Evolutionary conservation across 148 eudicot species (phyloP).

Genomic region (Polygonum maritimum): DNA sequence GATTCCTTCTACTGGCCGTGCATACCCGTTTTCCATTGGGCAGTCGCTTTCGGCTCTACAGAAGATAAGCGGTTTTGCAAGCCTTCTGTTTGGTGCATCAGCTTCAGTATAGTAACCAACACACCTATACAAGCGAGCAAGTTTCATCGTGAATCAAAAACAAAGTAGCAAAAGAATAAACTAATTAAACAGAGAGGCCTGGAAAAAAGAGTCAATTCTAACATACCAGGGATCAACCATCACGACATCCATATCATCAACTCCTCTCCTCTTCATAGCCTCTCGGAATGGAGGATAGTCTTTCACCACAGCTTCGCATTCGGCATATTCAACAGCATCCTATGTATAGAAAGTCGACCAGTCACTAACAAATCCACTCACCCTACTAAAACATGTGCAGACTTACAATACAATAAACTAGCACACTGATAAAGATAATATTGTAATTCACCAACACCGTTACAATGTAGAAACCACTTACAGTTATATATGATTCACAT

Average conservation of each 20-base stretch:
- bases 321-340: slow-evolving; percentile 99
- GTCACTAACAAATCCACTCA: background rate
- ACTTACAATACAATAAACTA: background rate
- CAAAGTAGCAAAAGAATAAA: background rate
- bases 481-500: background rate
- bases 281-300: slow-evolving; percentile 80
- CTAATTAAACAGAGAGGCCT: background rate
- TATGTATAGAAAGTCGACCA: slow-evolving; percentile 12
- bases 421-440: background rate
- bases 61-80: slow-evolving; percentile 92
- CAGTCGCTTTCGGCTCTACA: slow-evolving; percentile 98
- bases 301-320: slow-evolving; percentile 95
- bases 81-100: slow-evolving; percentile 86
- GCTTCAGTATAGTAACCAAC: slow-evolving; percentile 82
- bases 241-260: slow-evolving; percentile 94
- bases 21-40: slow-evolving; percentile 98
- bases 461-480: background rate
- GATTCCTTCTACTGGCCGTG: slow-evolving; percentile 99
- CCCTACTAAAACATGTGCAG: background rate
- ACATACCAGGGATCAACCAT: slow-evolving; percentile 98
- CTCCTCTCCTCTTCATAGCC: slow-evolving; percentile 96
- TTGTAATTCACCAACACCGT: background rate
- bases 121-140: slow-evolving; percentile 42
- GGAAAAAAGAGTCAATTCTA: background rate
- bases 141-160: background rate